Evolutionary conservation across 805 yeast species (phyloP), one percentile per base, ranked within the genome.

Genomic region (Spathaspora gorwiae): DNA sequence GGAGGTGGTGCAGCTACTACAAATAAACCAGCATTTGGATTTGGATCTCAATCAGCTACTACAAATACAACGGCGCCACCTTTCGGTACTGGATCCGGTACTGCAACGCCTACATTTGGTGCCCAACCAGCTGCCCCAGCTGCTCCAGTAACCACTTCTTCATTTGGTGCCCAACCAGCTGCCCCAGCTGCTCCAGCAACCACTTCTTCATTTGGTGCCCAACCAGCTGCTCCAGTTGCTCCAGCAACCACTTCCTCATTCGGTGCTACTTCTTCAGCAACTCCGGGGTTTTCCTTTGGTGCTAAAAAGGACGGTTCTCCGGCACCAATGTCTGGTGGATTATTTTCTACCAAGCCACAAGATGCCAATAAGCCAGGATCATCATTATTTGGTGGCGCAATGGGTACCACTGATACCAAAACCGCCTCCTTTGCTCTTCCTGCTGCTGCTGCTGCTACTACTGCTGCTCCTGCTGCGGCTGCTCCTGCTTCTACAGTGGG

Each of bases 221-320:
- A 7, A 7, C 29, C 14, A 54, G 45, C 26, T 4, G 43, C 46
- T 8, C 54, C 57, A 13, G 64, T 49, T 26, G 56, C 47, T 8
- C 54, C 42, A 51, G 45, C 55, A 53, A 29, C 48, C 8, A 57
- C 47, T 7, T 50, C 63, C 12, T 59, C 62, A 6, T 52, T 67
- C 39, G 52, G 55, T 12, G 37, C 53, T 8, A 52, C 31, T 29
- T 27, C 44, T 39, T 32, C 54, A 13, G 42, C 59, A 32, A 4
- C 49, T 66, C 37, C 62, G 41, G 47, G 60, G 37, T 53, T 54
- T 34, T 43, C 57, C 7, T 51, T 62, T 39, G 54, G 59, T 33
- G 41, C 52, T 14, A 54, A 45, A 26, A 36, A 54, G 6, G 46
- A 39, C 13, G 54, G 48, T 11, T 34, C 35, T 39, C 43, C 34